phyloP scores from a whole-genome alignment of 2,329 filamentous ascomycete species.

The Kalaharituber pfeilii region DNA sequence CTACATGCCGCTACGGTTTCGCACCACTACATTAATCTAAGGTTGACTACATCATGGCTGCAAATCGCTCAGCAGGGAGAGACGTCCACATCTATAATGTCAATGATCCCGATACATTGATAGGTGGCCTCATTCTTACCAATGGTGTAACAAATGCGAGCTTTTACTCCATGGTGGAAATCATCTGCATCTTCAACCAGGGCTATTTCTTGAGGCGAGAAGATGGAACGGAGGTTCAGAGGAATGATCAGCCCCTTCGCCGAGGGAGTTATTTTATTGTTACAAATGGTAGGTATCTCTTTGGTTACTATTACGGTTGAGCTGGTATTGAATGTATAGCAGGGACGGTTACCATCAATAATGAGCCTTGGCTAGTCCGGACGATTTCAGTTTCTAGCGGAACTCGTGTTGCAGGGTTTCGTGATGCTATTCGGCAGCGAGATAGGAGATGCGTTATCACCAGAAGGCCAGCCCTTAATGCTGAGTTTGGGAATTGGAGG shows the following conservation, averaged over 20 bases:
- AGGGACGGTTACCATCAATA: background rate
- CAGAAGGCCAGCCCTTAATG: no score
- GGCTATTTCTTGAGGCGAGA: background rate
- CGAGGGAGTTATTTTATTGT: background rate
- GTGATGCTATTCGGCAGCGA: no score
- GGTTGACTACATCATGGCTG: constrained; percentile 5
- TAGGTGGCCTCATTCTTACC: no score
- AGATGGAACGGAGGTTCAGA: background rate
- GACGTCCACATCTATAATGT: constrained; percentile 12
- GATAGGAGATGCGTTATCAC: no score
- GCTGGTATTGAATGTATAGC: background rate
- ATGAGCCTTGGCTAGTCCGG: background rate
- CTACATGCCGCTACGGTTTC: no score
- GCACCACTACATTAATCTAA: no score
- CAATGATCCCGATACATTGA: constrained; percentile 5
- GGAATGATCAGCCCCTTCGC: background rate
- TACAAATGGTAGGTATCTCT: background rate
- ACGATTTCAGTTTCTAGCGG: background rate
- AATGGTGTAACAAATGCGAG: background rate
- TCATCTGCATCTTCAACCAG: background rate
- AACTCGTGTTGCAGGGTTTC: background rate
- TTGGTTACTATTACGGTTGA: background rate
- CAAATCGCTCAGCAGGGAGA: constrained; percentile 7
- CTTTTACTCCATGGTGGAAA: background rate
- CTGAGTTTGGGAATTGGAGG: no score